phyloP scores from a whole-genome alignment of 2,329 filamentous ascomycete species.

The Hypomyces rosellus region DNA sequence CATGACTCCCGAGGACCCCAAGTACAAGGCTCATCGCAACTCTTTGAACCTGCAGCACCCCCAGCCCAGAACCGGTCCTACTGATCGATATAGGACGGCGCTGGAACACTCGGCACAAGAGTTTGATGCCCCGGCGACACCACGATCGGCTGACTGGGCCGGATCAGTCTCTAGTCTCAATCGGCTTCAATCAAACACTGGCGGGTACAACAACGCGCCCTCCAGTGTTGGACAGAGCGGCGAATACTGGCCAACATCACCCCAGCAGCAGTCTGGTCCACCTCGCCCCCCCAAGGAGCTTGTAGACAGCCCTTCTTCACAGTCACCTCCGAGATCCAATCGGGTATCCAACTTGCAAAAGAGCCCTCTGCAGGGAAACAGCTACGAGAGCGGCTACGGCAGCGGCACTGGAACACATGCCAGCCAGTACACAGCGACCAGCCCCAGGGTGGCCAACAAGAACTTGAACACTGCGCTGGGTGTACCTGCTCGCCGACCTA shows the following conservation, averaged over 20 bases:
- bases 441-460: conserved; percentile 50
- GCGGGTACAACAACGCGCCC: conserved; percentile 43
- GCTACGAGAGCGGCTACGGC: conserved; percentile 48
- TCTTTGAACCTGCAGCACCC: conserved; percentile 75
- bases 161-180: conserved; percentile 54
- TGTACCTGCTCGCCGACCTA: conserved; percentile 47
- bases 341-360: conserved; percentile 48
- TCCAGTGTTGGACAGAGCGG: conserved; percentile 27
- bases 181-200: conserved; percentile 41
- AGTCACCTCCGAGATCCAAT: conserved; percentile 41
- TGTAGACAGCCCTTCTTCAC: conserved; percentile 35
- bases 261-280: conserved; percentile 38
- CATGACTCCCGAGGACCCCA: conserved; percentile 59
- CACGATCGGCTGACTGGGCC: conserved; percentile 56
- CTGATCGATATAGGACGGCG: conserved; percentile 65
- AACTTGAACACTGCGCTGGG: conserved; percentile 50
- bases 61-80: conserved; percentile 67
- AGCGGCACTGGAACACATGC: conserved; percentile 40
- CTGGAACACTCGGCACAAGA: conserved; percentile 67
- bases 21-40: conserved; percentile 77
- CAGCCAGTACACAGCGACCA: conserved; percentile 50
- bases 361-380: conserved; percentile 50
- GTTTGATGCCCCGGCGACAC: conserved; percentile 56
- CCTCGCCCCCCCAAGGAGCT: conserved; percentile 59
- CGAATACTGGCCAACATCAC: conserved; percentile 42